phyloP scores from a whole-genome alignment of 1,284 basidiomycete genomes.

The Cutaneotrichosporon dermatis region DNA sequence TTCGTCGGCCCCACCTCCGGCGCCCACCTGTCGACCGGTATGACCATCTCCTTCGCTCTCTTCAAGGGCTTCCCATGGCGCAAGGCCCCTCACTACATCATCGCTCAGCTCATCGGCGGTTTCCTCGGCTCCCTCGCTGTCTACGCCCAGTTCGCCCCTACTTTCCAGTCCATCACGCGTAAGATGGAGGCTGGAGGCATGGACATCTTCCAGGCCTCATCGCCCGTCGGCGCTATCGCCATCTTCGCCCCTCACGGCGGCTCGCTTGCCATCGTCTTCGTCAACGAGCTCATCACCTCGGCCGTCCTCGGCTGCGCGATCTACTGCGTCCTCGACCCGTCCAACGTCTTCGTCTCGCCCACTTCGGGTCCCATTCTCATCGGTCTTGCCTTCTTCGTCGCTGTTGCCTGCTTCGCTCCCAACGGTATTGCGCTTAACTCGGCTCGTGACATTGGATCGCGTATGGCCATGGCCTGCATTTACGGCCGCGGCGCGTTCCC shows the following conservation, averaged over 20 bases:
- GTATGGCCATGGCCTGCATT: slow-evolving; percentile 12
- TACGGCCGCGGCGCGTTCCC: slow-evolving; percentile 13
- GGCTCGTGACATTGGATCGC: slow-evolving; percentile 18
- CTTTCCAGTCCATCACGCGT: slow-evolving; percentile 1
- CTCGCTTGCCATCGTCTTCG: slow-evolving; percentile 9
- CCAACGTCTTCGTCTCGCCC: slow-evolving; percentile 16
- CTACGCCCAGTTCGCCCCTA: slow-evolving; percentile 4
- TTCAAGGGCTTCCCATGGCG: slow-evolving; percentile 38
- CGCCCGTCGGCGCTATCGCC: slow-evolving; percentile 9
- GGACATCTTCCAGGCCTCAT: background rate
- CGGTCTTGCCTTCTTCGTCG: slow-evolving; percentile 11
- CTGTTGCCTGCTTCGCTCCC: slow-evolving; percentile 2
- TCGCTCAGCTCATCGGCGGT: slow-evolving; percentile 36
- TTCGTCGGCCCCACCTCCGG: slow-evolving; percentile 18
- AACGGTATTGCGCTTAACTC: slow-evolving; percentile 18
- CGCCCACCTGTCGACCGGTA: slow-evolving; percentile 26
- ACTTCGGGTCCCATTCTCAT: slow-evolving; percentile 7
- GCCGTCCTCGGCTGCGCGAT: slow-evolving; percentile 6
- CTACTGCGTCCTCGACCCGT: slow-evolving; percentile 16
- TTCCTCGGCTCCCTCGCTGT: slow-evolving; percentile 7
- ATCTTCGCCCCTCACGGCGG: background rate
- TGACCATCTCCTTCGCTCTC: slow-evolving; percentile 26
- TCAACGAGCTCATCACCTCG: slow-evolving; percentile 13
- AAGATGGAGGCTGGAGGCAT: slow-evolving; percentile 4
- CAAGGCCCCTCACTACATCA: slow-evolving; percentile 34